Conservation (phyloP, 352 stramenopile genomes). For the Globisporangium irregulare region DNA sequence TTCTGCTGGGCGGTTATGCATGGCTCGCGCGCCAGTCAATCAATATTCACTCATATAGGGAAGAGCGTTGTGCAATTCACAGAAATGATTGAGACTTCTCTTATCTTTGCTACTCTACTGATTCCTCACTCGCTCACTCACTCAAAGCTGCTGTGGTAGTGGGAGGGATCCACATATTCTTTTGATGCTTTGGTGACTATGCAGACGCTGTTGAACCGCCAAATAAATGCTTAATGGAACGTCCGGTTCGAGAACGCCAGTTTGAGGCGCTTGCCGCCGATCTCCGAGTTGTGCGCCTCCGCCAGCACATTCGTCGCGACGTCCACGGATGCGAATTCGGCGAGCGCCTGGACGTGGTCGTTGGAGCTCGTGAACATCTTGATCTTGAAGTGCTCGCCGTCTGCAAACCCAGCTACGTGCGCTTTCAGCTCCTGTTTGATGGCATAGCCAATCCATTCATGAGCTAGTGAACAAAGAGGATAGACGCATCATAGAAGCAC, state of each 20-base stretch:
- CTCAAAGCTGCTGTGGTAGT: background rate
- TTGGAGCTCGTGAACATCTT: conserved; percentile 46
- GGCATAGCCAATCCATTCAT: background rate
- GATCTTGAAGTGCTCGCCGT: conserved; percentile 40
- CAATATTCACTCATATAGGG: background rate
- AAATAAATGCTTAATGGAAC: conserved; percentile 21
- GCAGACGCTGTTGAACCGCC: too few relatives aligned
- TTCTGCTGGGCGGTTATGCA: background rate
- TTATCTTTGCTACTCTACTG: background rate
- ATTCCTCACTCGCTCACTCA: background rate
- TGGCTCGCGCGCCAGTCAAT: background rate
- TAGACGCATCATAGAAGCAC: background rate
- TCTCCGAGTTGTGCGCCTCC: conserved; percentile 41
- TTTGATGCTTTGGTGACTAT: too few relatives aligned
- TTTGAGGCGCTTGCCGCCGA: conserved; percentile 41
- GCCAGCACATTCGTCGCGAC: conserved; percentile 51
- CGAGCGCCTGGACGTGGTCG: conserved; percentile 46
- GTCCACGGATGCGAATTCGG: conserved; percentile 50
- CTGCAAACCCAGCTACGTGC: conserved; percentile 35
- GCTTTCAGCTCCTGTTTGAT: conserved; percentile 30
- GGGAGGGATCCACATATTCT: too few relatives aligned
- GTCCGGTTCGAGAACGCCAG: conserved; percentile 58
- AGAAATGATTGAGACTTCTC: background rate
- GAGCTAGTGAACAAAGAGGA: background rate
- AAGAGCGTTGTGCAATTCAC: background rate